Evolutionary conservation across 2,329 filamentous ascomycete species (phyloP), one percentile per base, ranked within the genome.

Genomic region (Epichloe sylvatica): DNA sequence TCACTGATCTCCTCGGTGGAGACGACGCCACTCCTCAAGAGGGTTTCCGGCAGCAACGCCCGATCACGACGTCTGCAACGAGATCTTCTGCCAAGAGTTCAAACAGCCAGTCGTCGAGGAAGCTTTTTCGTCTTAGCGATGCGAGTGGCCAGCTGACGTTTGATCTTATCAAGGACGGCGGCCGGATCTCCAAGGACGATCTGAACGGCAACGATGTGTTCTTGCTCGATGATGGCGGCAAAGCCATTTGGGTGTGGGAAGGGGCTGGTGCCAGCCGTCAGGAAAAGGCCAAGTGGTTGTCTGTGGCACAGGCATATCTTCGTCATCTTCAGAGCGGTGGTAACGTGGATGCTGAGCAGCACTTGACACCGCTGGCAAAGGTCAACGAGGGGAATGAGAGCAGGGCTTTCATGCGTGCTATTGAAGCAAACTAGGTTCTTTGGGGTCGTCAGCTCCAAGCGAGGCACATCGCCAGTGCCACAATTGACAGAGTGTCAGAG

Each of bases 161-260:
- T 53, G 69, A 75, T 44, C 64, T 79, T 3, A 71, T 81, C 53
- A 81, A 77, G 57, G 75, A 81, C 41, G 76, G 74, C 0, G 59
- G 64, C 30, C 59, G 57, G 2, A 69, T 80, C 13, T 58, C 64
- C 3, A 60, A 57, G 43, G 59, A 64, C 0, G 78, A 82, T 54
- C 64, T 84, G 6, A 72, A 81, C 53, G 71, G 70, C 39, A 68
- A 72, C 43, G 80, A 84, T 56, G 73, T 84, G 5, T 84, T 84
- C 57, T 60, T 85, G 19, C 68, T 82, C 19, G 73, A 77, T 52
- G 78, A 81, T 55, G 70, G 68, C 0, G 78, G 79, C 6, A 72
- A 62, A 46, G 66, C 66, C 7, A 67, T 84, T 35, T 85, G 80
- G 80, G 77, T 84, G 2, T 84, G 81, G 81, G 73, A 82, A 57